A percentile compares a stretch with the other conserved stretches of the same genome.
These are phyloP conservation scores for Trichosphaerium sp. DNA, from an alignment of 78 protist genomes.

Conservation along the genomic window DNA sequence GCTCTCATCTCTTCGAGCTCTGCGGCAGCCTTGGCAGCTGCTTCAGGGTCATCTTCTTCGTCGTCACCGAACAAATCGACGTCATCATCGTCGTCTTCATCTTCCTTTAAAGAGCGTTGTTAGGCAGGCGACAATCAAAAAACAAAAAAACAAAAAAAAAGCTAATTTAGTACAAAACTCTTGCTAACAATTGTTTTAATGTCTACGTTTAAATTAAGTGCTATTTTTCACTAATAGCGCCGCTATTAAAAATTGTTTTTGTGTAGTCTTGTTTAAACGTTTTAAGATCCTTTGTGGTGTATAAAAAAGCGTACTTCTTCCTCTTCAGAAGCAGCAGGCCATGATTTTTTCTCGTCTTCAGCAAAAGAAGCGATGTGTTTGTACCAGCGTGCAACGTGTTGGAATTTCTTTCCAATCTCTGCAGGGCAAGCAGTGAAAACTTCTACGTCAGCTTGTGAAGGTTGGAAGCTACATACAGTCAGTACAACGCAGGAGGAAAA, in stretches of 20 bases:
- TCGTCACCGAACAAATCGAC: constrained; percentile 58
- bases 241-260: not conserved
- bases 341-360: constrained; percentile 14
- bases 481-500: not conserved
- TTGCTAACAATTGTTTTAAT: not conserved
- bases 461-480: constrained; percentile 7
- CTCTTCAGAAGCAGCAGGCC: not conserved
- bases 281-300: not conserved
- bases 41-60: constrained; percentile 56
- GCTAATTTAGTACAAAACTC: not conserved
- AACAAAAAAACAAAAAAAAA: not conserved
- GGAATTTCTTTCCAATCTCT: constrained; percentile 41
- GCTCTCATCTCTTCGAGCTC: constrained; percentile 36
- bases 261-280: not conserved
- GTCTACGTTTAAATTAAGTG: not conserved
- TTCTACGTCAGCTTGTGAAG: constrained; percentile 55
- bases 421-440: constrained; percentile 38
- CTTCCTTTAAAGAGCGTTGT: constrained; percentile 28
- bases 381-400: constrained; percentile 64
- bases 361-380: constrained; percentile 43
- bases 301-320: not conserved
- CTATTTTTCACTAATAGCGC: not conserved
- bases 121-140: not conserved
- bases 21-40: constrained; percentile 27
- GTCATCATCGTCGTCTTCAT: constrained; percentile 28